Base-by-base conservation (phyloP, 495 filamentous ascomycete species). In the Chaetomium tenue region DNA sequence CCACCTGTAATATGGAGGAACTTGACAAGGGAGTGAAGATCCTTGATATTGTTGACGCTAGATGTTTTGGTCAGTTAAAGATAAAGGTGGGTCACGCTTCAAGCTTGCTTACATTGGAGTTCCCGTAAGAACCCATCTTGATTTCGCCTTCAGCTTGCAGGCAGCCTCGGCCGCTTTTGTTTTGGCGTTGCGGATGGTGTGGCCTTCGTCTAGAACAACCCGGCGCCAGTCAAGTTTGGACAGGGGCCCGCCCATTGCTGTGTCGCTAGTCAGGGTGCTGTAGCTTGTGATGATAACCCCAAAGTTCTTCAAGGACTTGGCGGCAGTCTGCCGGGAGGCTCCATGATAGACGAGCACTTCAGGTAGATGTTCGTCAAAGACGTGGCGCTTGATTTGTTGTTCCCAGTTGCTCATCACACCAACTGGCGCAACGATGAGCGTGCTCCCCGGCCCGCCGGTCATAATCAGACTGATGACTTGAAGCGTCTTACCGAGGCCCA, bases 361-460 rank as follows among this genome's bases (percentile, higher is more conserved):
- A 23, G 92, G 83, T 3, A 79, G 72, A 58, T 82, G 74, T 13
- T 89, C 81, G 6, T 79, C 70, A 20, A 83, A 77, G 15, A 93
- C 82, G 68, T 97, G 93, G 39, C 86, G 83, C 58, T 86, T 75
- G 30, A 94, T 91, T 74, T 97, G 92, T 39, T 87, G 85, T 61
- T 83, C 86, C 93, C 93, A 97, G 68, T 97, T 96, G 69, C 88
- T 93, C 89, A 97, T 94, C 11, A 97, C 91, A 55, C 88, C 87
- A 0, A 95, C 84, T 0, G 93, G 93, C 2, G 91, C 86, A 39
- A 96, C 80, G 63, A 97, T 94, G 33, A 97, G 78, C 5, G 92
- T 94, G 23, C 82, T 80, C 16, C 84, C 85, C 22, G 80, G 72
- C 5, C 81, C 82, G 18, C 76, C 79, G 8, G 88, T 83, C 65